Conservation (phyloP, 2,329 filamentous ascomycete species). For the Periconia macrospinosa region DNA sequence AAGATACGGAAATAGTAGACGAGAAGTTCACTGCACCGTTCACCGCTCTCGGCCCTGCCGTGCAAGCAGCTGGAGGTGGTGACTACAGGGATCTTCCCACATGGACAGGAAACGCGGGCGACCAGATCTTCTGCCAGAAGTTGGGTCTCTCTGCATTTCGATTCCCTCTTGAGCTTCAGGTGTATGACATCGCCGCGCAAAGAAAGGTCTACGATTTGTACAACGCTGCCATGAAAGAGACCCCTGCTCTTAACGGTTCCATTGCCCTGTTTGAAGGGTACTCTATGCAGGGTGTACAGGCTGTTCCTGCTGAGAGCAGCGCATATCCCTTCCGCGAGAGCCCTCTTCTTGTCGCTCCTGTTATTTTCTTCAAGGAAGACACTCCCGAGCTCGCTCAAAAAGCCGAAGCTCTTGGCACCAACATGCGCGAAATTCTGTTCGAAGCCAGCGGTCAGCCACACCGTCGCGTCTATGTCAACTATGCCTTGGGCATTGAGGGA, state of each 20-base stretch:
- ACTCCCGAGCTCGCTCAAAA: conserved; percentile 1
- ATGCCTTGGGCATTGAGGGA: conserved; percentile 14
- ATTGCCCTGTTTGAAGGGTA: neutral
- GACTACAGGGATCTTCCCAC: neutral
- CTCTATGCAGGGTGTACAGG: neutral
- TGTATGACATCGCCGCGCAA: conserved; percentile 10
- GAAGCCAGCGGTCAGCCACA: neutral
- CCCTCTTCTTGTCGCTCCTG: neutral
- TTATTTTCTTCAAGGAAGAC: neutral
- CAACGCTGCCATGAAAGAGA: neutral
- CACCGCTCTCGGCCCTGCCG: neutral
- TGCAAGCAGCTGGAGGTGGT: neutral
- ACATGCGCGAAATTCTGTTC: neutral
- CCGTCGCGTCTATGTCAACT: conserved; percentile 24
- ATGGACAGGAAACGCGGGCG: conserved; percentile 3
- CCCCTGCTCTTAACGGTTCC: neutral
- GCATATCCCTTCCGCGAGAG: neutral
- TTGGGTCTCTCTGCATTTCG: neutral
- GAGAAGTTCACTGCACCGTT: neutral
- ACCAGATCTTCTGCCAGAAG: conserved; percentile 4
- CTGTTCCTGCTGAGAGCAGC: neutral
- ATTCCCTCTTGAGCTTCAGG: conserved; percentile 10
- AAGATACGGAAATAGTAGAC: neutral
- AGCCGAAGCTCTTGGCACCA: neutral
- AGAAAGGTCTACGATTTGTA: neutral